Conservation (phyloP, 2,329 filamentous ascomycete species). For the Rhytidhysteron rufulum region DNA sequence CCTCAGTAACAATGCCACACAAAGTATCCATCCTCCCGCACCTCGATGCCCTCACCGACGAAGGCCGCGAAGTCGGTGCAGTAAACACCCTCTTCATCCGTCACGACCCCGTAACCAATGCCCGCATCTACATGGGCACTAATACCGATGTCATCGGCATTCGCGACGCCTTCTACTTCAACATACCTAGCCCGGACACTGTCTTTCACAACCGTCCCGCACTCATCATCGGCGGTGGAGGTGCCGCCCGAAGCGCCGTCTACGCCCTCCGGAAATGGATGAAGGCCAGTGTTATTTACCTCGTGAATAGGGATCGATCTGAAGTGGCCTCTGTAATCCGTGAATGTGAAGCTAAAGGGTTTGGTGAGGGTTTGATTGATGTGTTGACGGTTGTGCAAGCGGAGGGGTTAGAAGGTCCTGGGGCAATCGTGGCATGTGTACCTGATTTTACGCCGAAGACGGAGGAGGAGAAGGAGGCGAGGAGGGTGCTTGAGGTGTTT, state of each 20-base stretch:
- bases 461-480: constrained; percentile 57
- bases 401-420: constrained; percentile 53
- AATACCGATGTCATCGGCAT: constrained; percentile 82
- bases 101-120: constrained; percentile 42
- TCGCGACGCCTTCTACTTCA: constrained; percentile 62
- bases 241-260: constrained; percentile 72
- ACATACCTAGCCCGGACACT: constrained; percentile 40
- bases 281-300: constrained; percentile 64
- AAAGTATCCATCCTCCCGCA: constrained; percentile 73
- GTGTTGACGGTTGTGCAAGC: constrained; percentile 62
- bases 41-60: constrained; percentile 69
- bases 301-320: constrained; percentile 67
- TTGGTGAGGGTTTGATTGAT: constrained; percentile 58
- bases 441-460: constrained; percentile 71
- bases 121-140: constrained; percentile 61
- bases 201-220: constrained; percentile 59
- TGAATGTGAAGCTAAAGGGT: constrained; percentile 59
- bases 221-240: constrained; percentile 73
- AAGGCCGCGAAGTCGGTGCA: constrained; percentile 70
- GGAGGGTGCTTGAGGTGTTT: constrained; percentile 53
- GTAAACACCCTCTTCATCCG: constrained; percentile 75
- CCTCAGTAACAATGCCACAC: constrained; percentile 79
- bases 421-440: constrained; percentile 69
- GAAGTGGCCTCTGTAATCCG: constrained; percentile 66
- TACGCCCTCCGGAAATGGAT: constrained; percentile 72